Conservation (phyloP, 345 rosid genomes). For the Eucalyptus fibrosa region DNA sequence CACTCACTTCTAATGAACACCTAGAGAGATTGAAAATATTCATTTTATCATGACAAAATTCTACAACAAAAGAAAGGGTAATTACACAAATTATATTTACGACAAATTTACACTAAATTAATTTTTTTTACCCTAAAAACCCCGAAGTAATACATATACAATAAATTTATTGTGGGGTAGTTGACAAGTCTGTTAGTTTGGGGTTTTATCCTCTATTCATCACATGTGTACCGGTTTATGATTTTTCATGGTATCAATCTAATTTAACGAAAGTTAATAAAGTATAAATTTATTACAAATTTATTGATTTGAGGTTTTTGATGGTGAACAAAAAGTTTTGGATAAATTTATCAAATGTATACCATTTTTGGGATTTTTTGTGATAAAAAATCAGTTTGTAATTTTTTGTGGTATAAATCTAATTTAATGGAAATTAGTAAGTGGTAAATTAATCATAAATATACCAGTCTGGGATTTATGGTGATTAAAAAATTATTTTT, state of each 20-base stretch:
- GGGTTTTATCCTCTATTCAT: accelerated
- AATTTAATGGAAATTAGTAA: too few species aligned
- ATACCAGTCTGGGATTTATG: accelerated
- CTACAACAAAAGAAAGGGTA: accelerated
- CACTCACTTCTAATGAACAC: background rate
- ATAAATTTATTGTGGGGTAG: too few species aligned
- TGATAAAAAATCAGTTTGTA: too few species aligned
- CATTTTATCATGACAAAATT: background rate
- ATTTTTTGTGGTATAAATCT: too few species aligned
- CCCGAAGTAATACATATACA: accelerated
- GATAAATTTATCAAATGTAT: too few species aligned
- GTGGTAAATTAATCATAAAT: too few species aligned
- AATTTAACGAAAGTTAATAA: accelerated
- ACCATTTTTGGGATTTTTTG: accelerated
- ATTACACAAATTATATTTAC: too few species aligned
- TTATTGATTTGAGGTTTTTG: accelerated
- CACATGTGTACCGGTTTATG: accelerated
- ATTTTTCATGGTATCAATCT: accelerated
- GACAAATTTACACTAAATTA: too few species aligned
- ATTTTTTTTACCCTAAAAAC: too few species aligned
- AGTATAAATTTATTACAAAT: accelerated
- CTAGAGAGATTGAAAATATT: background rate
- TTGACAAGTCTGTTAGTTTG: accelerated
- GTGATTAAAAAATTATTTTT: accelerated
- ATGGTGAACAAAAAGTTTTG: too few species aligned